These are phyloP conservation scores for Penicillium bovifimosum DNA, from an alignment of 495 filamentous ascomycete genomes.

Conservation along the genomic window DNA sequence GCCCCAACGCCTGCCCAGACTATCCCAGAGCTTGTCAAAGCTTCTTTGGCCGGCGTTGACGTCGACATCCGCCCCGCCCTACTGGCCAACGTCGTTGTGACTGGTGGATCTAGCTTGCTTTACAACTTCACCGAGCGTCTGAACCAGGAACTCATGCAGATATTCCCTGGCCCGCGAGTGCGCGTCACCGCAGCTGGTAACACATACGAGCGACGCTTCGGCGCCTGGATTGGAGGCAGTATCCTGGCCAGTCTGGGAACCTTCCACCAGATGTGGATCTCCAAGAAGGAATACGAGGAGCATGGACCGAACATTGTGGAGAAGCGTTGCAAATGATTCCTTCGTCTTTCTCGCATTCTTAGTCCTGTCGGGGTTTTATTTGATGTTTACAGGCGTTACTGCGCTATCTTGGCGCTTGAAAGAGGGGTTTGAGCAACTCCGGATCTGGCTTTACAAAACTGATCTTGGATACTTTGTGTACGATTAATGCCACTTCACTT, in stretches of 20 bases:
- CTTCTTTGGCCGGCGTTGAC: slow-evolving; percentile 72
- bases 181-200: slow-evolving; percentile 81
- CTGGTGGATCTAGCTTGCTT: slow-evolving; percentile 75
- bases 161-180: slow-evolving; percentile 77
- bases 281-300: slow-evolving; percentile 59
- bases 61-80: slow-evolving; percentile 81
- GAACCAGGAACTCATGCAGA: slow-evolving; percentile 69
- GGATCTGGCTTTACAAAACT: slow-evolving; percentile 9
- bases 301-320: slow-evolving; percentile 55
- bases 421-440: slow-evolving; percentile 3
- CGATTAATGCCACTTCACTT: slow-evolving; percentile 12
- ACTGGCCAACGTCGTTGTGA: slow-evolving; percentile 86
- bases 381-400: slow-evolving; percentile 9
- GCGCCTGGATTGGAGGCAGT: slow-evolving; percentile 93
- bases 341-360: background rate
- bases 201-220: slow-evolving; percentile 80
- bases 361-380: background rate
- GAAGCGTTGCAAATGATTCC: slow-evolving; percentile 51
- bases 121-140: slow-evolving; percentile 87
- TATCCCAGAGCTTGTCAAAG: slow-evolving; percentile 71
- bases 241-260: slow-evolving; percentile 93
- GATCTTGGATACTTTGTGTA: slow-evolving; percentile 14
- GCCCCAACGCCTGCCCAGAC: slow-evolving; percentile 62
- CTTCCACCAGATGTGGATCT: slow-evolving; percentile 99
- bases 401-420: slow-evolving; percentile 7